phyloP scores from a whole-genome alignment of 192 early-diverging fungal species.

The Pilobolus umbonatus region DNA sequence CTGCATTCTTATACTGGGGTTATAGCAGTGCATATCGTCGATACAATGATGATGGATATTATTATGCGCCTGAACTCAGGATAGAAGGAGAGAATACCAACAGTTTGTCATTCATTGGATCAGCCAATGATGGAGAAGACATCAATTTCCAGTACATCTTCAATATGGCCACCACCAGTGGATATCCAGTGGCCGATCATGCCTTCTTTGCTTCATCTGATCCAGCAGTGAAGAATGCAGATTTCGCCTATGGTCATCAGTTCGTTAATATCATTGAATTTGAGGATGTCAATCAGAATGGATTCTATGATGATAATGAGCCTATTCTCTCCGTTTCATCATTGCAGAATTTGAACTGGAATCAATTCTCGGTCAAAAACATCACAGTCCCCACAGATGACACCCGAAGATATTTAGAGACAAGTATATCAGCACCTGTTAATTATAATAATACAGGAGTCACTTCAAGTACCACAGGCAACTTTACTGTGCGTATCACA shows the following conservation, averaged over 20 bases:
- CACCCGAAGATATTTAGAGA: slow-evolving; percentile 18
- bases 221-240: slow-evolving; percentile 17
- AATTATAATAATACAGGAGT: slow-evolving; percentile 8
- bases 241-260: slow-evolving; percentile 28
- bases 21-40: slow-evolving; percentile 26
- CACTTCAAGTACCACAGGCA: not conserved
- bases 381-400: slow-evolving; percentile 19
- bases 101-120: slow-evolving; percentile 28
- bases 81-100: slow-evolving; percentile 6
- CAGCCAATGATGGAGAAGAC: slow-evolving; percentile 15
- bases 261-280: slow-evolving; percentile 30
- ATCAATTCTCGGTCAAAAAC: slow-evolving; percentile 16
- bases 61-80: slow-evolving; percentile 28
- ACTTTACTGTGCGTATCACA: slow-evolving; percentile 17
- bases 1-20: slow-evolving; percentile 25
- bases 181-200: slow-evolving; percentile 16
- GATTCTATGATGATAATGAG: slow-evolving; percentile 23
- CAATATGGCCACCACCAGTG: slow-evolving; percentile 16
- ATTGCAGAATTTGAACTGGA: slow-evolving; percentile 22
- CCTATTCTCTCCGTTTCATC: slow-evolving; percentile 16
- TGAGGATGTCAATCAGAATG: slow-evolving; percentile 31
- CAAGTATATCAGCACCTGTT: slow-evolving; percentile 14
- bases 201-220: slow-evolving; percentile 31
- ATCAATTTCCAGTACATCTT: slow-evolving; percentile 25
- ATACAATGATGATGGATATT: slow-evolving; percentile 28